phyloP scores from a whole-genome alignment of 129 eudicot species.

The Erigeron canadensis region DNA sequence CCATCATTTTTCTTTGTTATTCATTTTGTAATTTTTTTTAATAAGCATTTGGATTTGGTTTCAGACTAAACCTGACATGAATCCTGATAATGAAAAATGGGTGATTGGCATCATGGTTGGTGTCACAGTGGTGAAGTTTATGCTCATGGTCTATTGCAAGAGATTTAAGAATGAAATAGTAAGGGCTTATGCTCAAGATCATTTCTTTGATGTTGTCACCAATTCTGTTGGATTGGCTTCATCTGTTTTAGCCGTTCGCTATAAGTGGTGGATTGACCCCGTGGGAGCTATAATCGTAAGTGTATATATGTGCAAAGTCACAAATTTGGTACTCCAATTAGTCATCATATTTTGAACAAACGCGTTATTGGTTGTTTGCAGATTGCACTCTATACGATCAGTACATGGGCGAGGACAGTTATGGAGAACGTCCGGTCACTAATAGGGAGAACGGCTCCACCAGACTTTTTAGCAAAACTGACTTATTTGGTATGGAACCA shows the following conservation, averaged over 20 bases:
- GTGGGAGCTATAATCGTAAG: conserved; percentile 82
- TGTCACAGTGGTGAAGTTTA: conserved; percentile 69
- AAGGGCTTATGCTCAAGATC: conserved; percentile 92
- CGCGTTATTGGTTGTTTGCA: conserved; percentile 25
- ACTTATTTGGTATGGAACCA: conserved; percentile 97
- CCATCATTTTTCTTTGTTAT: not conserved
- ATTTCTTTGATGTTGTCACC: conserved; percentile 82
- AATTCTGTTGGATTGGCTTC: conserved; percentile 79
- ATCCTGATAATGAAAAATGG: conserved; percentile 65
- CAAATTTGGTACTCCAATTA: not conserved
- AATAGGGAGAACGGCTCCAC: conserved; percentile 95
- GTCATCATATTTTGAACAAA: not conserved
- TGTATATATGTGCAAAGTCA: conserved; percentile 9
- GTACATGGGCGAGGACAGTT: conserved; percentile 80
- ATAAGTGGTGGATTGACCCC: conserved; percentile 96
- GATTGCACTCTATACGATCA: conserved; percentile 85
- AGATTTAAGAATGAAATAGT: conserved; percentile 78
- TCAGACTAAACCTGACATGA: conserved; percentile 49
- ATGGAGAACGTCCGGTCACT: conserved; percentile 74
- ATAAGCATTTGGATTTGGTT: conserved; percentile 8
- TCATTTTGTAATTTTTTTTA: not conserved
- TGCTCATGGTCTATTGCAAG: conserved; percentile 72
- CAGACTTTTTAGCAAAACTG: conserved; percentile 70
- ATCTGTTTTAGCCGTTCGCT: conserved; percentile 70
- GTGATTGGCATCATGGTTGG: conserved; percentile 80